Conservation (phyloP, 805 yeast species). For the Starmerella scarabaei region DNA sequence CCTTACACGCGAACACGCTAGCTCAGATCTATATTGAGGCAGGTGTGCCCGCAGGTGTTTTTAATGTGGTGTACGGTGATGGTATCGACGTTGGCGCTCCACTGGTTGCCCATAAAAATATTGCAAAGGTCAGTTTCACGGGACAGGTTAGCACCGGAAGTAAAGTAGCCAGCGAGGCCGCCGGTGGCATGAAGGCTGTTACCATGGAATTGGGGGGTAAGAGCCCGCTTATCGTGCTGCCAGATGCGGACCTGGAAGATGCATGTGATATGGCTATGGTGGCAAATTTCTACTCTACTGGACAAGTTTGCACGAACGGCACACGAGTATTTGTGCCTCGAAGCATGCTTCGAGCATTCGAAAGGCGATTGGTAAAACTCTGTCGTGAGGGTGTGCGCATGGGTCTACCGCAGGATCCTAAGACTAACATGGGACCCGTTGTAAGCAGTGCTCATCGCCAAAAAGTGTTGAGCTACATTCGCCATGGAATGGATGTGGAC, state of each 20-base stretch:
- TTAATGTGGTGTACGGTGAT: conserved; percentile 54
- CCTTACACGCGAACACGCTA: conserved; percentile 48
- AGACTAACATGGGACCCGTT: conserved; percentile 75
- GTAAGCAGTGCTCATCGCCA: conserved; percentile 62
- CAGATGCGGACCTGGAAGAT: conserved; percentile 63
- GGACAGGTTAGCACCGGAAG: conserved; percentile 86
- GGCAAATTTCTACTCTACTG: conserved; percentile 81
- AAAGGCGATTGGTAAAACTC: conserved; percentile 41
- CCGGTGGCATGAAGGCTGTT: conserved; percentile 58
- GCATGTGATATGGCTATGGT: conserved; percentile 58
- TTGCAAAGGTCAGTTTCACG: conserved; percentile 80
- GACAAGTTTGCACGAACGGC: conserved; percentile 89
- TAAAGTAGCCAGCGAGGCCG: conserved; percentile 60
- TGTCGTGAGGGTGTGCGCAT: conserved; percentile 45
- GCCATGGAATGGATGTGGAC: conserved; percentile 62
- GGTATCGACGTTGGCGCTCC: conserved; percentile 53
- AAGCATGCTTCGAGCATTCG: conserved; percentile 56
- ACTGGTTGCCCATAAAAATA: conserved; percentile 45
- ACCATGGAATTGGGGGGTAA: conserved; percentile 91
- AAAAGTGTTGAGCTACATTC: conserved; percentile 58
- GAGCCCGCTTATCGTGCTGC: conserved; percentile 74
- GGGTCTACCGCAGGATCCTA: conserved; percentile 66
- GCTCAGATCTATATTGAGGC: conserved; percentile 47
- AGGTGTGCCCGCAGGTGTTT: conserved; percentile 63
- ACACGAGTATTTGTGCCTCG: conserved; percentile 81